Percentiles rank a stretch among this genome's conserved stretches.
phyloP scores from a whole-genome alignment of 768 basidiomycete species.

The Rhizopogon vesiculosus region DNA sequence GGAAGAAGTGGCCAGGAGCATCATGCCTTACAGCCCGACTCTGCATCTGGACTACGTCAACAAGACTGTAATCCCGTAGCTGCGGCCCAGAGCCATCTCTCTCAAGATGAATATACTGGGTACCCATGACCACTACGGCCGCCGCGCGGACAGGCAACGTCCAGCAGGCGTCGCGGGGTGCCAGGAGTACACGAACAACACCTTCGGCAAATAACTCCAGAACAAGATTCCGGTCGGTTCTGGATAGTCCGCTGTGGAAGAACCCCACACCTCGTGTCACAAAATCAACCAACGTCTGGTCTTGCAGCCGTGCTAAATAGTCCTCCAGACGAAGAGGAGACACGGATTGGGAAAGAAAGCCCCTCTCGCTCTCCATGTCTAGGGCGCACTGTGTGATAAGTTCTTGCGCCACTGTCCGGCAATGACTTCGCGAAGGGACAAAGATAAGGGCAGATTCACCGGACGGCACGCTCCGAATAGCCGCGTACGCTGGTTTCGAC shows the following conservation, averaged over 20 bases:
- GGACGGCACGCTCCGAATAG: conserved; percentile 46
- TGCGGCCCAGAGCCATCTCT: conserved; percentile 53
- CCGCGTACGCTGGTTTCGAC: conserved; percentile 82
- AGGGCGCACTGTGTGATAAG: conserved; percentile 86
- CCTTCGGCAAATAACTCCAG: conserved; percentile 82
- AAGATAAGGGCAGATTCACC: conserved; percentile 70
- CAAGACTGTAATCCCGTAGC: conserved; percentile 72
- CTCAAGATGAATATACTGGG: conserved; percentile 68
- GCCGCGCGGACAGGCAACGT: conserved; percentile 79
- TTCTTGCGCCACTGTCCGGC: conserved; percentile 68
- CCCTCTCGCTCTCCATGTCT: conserved; percentile 60
- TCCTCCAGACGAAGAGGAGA: conserved; percentile 54
- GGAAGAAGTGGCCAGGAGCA: conserved; percentile 61
- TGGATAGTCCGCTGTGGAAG: conserved; percentile 69
- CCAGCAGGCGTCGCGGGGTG: conserved; percentile 85
- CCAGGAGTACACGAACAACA: conserved; percentile 73
- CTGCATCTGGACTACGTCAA: conserved; percentile 91
- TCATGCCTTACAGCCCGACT: conserved; percentile 70
- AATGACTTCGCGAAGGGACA: conserved; percentile 81
- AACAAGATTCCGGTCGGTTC: conserved; percentile 63
- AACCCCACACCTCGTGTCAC: conserved; percentile 85
- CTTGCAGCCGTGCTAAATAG: conserved; percentile 54
- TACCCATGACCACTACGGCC: conserved; percentile 86
- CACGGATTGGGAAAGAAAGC: conserved; percentile 55
- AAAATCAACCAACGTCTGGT: conserved; percentile 61